phyloP scores from a whole-genome alignment of 2,329 filamentous ascomycete species.

The Fusarium coffeatum region DNA sequence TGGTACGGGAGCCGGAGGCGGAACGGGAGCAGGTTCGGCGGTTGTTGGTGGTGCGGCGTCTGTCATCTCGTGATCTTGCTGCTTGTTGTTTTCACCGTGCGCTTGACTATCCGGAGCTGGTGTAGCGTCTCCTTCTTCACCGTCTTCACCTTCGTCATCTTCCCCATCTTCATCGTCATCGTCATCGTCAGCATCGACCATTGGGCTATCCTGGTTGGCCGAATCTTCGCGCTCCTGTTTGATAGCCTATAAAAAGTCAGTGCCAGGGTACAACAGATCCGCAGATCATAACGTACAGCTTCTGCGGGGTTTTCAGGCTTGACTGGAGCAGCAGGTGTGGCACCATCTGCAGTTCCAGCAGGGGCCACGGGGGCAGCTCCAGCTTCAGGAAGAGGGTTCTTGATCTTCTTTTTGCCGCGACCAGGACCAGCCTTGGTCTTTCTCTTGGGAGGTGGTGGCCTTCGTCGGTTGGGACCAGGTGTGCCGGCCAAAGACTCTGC shows the following conservation, averaged over 20 bases:
- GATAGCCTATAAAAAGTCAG: constrained; percentile 50
- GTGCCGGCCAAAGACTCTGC: constrained; percentile 64
- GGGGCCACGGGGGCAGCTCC: constrained; percentile 51
- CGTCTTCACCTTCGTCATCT: constrained; percentile 61
- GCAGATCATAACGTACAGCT: constrained; percentile 40
- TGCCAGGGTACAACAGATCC: neutral
- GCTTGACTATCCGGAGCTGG: constrained; percentile 44
- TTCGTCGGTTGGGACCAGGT: constrained; percentile 63
- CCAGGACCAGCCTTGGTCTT: constrained; percentile 82
- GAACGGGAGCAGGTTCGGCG: constrained; percentile 30
- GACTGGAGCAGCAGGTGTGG: constrained; percentile 52
- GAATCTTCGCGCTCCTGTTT: constrained; percentile 59
- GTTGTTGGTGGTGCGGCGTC: constrained; percentile 49
- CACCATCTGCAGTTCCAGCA: constrained; percentile 52
- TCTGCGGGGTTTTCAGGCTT: constrained; percentile 54
- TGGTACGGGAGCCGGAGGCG: constrained; percentile 10
- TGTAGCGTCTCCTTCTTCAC: constrained; percentile 59
- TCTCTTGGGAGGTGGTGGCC: constrained; percentile 81
- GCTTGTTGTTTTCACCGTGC: constrained; percentile 48
- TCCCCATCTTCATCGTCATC: constrained; percentile 61
- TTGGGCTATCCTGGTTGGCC: constrained; percentile 63
- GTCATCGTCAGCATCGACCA: constrained; percentile 64
- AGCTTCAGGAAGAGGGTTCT: constrained; percentile 57
- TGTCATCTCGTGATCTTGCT: constrained; percentile 54
- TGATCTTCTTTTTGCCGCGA: constrained; percentile 83